These are phyloP conservation scores for Ophiostoma australiae DNA, from an alignment of 2,329 filamentous ascomycete genomes.

Conservation along the genomic window DNA sequence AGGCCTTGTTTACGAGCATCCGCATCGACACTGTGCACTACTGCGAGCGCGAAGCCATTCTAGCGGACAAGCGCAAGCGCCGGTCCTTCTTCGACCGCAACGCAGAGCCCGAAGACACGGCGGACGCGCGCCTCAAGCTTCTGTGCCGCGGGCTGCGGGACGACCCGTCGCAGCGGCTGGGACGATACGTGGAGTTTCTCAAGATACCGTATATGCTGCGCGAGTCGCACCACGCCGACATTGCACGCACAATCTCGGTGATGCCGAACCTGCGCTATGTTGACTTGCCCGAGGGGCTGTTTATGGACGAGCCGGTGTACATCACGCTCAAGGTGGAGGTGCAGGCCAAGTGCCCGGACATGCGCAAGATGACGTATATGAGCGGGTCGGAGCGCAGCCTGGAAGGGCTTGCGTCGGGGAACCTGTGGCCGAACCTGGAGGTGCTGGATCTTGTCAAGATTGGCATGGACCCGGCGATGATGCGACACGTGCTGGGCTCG, in stretches of 20 bases:
- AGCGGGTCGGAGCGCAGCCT: slow-evolving; percentile 73
- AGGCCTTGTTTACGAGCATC: slow-evolving; percentile 69
- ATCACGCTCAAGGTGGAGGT: slow-evolving; percentile 75
- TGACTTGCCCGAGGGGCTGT: slow-evolving; percentile 85
- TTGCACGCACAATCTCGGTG: slow-evolving; percentile 80
- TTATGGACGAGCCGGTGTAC: slow-evolving; percentile 70
- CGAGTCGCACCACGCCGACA: slow-evolving; percentile 75
- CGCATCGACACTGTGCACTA: slow-evolving; percentile 94
- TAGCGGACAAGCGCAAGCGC: slow-evolving; percentile 73
- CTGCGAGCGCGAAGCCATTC: slow-evolving; percentile 77
- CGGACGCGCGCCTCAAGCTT: slow-evolving; percentile 68
- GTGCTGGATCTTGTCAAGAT: slow-evolving; percentile 66
- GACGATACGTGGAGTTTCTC: slow-evolving; percentile 66
- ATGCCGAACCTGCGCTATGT: slow-evolving; percentile 82
- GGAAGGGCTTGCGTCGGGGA: slow-evolving; percentile 60
- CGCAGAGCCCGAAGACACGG: slow-evolving; percentile 73
- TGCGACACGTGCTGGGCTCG: slow-evolving; percentile 66
- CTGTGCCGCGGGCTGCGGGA: slow-evolving; percentile 79
- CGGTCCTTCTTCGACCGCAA: slow-evolving; percentile 69
- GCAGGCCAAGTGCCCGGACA: slow-evolving; percentile 73
- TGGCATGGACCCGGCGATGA: slow-evolving; percentile 62
- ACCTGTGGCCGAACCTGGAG: slow-evolving; percentile 65
- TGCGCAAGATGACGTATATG: slow-evolving; percentile 85
- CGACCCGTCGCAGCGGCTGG: slow-evolving; percentile 61
- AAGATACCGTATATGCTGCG: slow-evolving; percentile 95